Conservation (phyloP, 2,329 filamentous ascomycete genomes). For the Neonectria neomacrospora region DNA sequence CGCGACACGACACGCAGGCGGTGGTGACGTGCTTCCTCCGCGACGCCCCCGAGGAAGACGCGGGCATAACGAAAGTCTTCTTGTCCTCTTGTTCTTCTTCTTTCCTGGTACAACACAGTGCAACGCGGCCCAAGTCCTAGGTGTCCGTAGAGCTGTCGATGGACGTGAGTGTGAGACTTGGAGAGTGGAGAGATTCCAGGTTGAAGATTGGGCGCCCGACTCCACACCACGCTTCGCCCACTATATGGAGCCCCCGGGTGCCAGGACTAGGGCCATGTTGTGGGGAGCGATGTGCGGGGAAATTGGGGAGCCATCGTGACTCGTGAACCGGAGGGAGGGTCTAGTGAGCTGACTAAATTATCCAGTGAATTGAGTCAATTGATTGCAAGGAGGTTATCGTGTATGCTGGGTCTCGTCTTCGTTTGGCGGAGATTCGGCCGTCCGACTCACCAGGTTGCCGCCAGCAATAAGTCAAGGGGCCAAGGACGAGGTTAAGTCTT, state of each 20-base stretch:
- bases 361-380: background rate
- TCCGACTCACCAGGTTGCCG: no score
- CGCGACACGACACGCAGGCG: slow-evolving; percentile 56
- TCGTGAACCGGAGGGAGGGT: background rate
- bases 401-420: background rate
- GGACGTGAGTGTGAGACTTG: slow-evolving; percentile 5
- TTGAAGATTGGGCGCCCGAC: slow-evolving; percentile 17
- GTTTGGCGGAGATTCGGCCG: no score
- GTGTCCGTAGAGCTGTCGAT: background rate
- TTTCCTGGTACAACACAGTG: background rate
- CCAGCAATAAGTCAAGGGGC: no score
- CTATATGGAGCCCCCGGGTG: background rate
- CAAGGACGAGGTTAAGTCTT: no score
- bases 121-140: background rate
- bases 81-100: background rate
- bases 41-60: slow-evolving; percentile 19
- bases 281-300: slow-evolving; percentile 23
- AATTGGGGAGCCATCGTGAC: slow-evolving; percentile 20
- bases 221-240: slow-evolving; percentile 8
- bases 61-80: slow-evolving; percentile 26
- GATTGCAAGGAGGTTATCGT: background rate
- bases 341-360: background rate
- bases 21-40: slow-evolving; percentile 55
- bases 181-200: slow-evolving; percentile 18
- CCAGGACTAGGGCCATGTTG: slow-evolving; percentile 9